These are phyloP conservation scores for Taphrina flavorubra DNA, from an alignment of 1,139 yeast species.

Conservation along the genomic window DNA sequence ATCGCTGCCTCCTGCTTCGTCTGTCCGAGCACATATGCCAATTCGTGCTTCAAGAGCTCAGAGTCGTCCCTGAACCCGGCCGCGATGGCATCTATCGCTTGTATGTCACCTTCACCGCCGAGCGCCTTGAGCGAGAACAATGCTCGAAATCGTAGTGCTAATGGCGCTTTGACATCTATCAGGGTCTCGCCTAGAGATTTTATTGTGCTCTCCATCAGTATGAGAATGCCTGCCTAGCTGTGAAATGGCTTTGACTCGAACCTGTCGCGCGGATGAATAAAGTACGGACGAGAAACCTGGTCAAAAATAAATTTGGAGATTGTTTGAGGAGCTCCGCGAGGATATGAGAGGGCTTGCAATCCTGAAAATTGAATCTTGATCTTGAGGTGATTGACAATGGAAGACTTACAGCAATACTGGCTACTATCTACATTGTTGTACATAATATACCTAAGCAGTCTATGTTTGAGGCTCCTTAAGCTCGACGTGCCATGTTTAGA, in stretches of 20 bases:
- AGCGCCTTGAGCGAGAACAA: constrained; percentile 84
- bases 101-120: constrained; percentile 66
- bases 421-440: no score
- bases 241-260: not conserved
- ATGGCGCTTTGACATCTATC: constrained; percentile 52
- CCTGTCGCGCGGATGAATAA: not conserved
- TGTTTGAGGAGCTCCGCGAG: no score
- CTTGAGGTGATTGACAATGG: no score
- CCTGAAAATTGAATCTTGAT: no score
- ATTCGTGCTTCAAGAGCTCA: constrained; percentile 96
- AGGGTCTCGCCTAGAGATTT: constrained; percentile 31
- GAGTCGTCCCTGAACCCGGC: constrained; percentile 78
- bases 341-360: no score
- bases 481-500: no score
- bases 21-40: constrained; percentile 98
- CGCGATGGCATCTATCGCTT: constrained; percentile 84
- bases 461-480: no score
- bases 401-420: no score
- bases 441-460: no score
- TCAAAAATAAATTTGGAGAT: not conserved
- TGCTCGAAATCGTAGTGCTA: constrained; percentile 91
- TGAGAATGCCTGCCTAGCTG: not conserved
- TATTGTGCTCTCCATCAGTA: not conserved
- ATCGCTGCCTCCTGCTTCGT: constrained; percentile 83
- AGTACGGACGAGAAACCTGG: not conserved